Evolutionary conservation across 2,329 filamentous ascomycete species (phyloP), one percentile per base, ranked within the genome.

Genomic region (Aspergillus sp.): DNA sequence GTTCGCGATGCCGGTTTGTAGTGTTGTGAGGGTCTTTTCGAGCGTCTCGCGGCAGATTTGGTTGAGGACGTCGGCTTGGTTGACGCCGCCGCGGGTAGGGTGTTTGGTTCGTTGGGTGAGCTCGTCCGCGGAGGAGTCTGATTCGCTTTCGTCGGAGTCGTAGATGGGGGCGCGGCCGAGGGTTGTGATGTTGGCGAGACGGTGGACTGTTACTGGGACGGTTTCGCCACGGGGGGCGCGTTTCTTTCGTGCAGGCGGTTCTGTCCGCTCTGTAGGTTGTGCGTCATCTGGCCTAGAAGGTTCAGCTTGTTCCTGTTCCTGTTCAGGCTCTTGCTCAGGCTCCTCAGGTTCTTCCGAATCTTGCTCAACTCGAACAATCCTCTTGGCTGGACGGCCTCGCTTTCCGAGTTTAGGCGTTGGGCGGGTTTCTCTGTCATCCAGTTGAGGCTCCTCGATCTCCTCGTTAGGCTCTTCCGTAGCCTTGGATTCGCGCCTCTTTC

Each of bases 11-110:
- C 61, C 66, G 33, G 68, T 66, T 13, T 68, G 62, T 35, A 77
- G 67, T 6, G 67, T 68, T 4, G 63, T 60, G 9, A 76, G 59
- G 3, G 70, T 73, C 50, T 72, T 67, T 44, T 75, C 69, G 15
- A 78, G 66, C 1, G 71, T 73, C 50, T 79, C 75, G 48, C 73
- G 70, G 46, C 76, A 74, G 45, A 75, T 62, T 62, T 79, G 68
- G 53, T 71, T 59, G 19, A 79, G 69, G 2, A 78, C 76, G 48
- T 80, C 77, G 35, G 75, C 75, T 1, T 71, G 69, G 46, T 77
- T 79, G 48, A 78, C 71, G 17, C 63, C 70, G n/a, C 63, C 58
- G 5, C 69, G 68, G 39, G 52, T 72, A 56, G 65, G 72, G 51
- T 66, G 64, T 60, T 69, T 64, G 9, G 53, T 54, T 20, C 55